Percentiles rank a stretch among this genome's conserved stretches.
These are phyloP conservation scores for Pseudotsuga menziesii DNA, from an alignment of 75 land plant species.

Conservation along the genomic window DNA sequence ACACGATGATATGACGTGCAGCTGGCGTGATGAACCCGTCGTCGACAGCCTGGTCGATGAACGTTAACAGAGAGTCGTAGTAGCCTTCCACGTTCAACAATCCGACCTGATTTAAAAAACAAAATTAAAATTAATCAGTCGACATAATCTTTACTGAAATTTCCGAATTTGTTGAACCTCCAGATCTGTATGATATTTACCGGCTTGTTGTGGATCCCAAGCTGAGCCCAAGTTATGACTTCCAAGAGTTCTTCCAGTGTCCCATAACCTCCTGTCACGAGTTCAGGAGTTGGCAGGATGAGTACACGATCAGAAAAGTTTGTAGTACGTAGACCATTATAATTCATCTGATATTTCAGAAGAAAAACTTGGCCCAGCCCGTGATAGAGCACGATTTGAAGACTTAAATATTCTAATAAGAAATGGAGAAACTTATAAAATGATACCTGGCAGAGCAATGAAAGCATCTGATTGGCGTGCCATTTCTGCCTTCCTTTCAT, in stretches of 20 bases:
- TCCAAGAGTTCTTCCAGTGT: slow-evolving; percentile 58
- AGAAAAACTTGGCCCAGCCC: too few species aligned
- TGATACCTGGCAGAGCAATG: slow-evolving; percentile 54
- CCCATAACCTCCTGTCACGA: slow-evolving; percentile 48
- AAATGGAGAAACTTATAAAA: too few species aligned
- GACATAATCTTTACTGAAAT: too few species aligned
- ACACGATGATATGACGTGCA: slow-evolving; percentile 62
- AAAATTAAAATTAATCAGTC: too few species aligned
- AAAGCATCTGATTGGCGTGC: slow-evolving; percentile 65
- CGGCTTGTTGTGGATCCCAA: slow-evolving; percentile 61
- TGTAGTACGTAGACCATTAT: not conserved
- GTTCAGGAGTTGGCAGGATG: too few species aligned
- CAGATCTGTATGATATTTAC: slow-evolving; percentile 12
- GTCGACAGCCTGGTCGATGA: slow-evolving; percentile 77
- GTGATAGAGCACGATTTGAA: too few species aligned
- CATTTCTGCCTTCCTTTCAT: slow-evolving; percentile 69
- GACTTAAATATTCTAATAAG: too few species aligned
- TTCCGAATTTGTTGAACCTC: too few species aligned
- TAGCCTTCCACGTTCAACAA: slow-evolving; percentile 81
- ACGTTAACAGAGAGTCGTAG: slow-evolving; percentile 57
- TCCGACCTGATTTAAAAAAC: slow-evolving; percentile 14
- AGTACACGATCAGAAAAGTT: too few species aligned
- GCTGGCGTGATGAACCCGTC: slow-evolving; percentile 74
- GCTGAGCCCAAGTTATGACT: slow-evolving; percentile 60
- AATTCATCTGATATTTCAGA: not conserved